Evolutionary conservation across 495 filamentous ascomycete genomes (phyloP).

Genomic region (Penicillium bovifimosum): DNA sequence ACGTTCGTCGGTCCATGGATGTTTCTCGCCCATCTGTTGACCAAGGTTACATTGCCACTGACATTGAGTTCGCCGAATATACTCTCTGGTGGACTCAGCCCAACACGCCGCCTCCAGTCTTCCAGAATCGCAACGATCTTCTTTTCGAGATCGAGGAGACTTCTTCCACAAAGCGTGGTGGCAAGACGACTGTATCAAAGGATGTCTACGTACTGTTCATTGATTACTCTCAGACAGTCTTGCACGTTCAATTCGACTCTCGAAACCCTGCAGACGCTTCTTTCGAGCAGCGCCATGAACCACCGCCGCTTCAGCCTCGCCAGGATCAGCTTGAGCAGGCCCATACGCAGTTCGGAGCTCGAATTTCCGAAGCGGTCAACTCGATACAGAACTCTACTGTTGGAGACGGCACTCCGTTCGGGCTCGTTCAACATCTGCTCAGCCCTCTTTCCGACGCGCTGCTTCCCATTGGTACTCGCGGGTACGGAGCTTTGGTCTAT

Average conservation of each 20-base stretch:
- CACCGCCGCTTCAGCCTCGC: conserved; percentile 73
- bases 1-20: conserved; percentile 68
- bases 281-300: conserved; percentile 83
- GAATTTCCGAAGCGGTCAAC: conserved; percentile 62
- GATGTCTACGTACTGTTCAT: conserved; percentile 82
- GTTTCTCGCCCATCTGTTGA: conserved; percentile 60
- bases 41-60: conserved; percentile 75
- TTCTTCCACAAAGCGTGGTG: conserved; percentile 58
- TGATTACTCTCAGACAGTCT: conserved; percentile 92
- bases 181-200: conserved; percentile 64
- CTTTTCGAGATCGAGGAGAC: conserved; percentile 80
- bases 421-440: conserved; percentile 73
- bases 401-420: conserved; percentile 74
- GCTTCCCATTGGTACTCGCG: conserved; percentile 73
- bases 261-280: conserved; percentile 63
- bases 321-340: conserved; percentile 90
- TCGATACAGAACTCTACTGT: conserved; percentile 71
- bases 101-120: conserved; percentile 64
- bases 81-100: conserved; percentile 82
- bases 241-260: conserved; percentile 74
- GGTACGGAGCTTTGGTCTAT: conserved; percentile 90
- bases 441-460: conserved; percentile 67
- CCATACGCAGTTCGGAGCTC: conserved; percentile 68
- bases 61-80: conserved; percentile 68
- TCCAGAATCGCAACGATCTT: conserved; percentile 79